Evolutionary conservation across 768 basidiomycete species (phyloP), one percentile per base, ranked within the genome.

Genomic region (Lyophyllum decastes): DNA sequence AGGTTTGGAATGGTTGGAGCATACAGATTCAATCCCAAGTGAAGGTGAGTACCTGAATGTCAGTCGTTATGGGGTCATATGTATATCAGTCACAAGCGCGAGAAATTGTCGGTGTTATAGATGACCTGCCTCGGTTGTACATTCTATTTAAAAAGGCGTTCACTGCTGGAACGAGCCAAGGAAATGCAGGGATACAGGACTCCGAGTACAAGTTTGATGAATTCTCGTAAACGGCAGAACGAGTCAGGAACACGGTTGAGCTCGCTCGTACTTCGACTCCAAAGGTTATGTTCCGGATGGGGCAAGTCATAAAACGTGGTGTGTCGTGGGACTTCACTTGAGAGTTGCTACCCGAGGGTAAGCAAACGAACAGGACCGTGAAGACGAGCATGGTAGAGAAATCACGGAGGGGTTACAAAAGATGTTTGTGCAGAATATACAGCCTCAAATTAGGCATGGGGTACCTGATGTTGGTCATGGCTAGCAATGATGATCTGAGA

Each of bases 401-500:
- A 12, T 17, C 35, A 38, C 11, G 16, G 14, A 11, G 16, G 35
- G 3, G 8, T 14, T 19, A 40, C 12, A 41, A 35, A 21, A 4
- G 11, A 48, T 16, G 26, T 24, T 25, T 57, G 22, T 30, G 44
- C 34, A 51, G 45, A 22, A 22, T 44, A 14, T 16, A n/a, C 17
- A 26, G 46, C 35, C 11, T 44, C 46, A 10, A 43, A 53, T 34
- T 14, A 48, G 48, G 52, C 34, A 44, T 34, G 44, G 22, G 8
- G 61, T 57, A 56, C 58, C 61, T 62, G 57, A 58, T 55, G 19
- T 21, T 25, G 54, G 48, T 19, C 47, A 48, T 48, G 17, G 44
- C 22, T 40, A 47, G 40, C 49, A 4, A 61, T 58, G 57, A 62
- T 55, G 62, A 65, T 63, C 60, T 61, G 34, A 65, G 62, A 65